Conservation (phyloP, 306 rosid species). For the Trifolium dubium region DNA sequence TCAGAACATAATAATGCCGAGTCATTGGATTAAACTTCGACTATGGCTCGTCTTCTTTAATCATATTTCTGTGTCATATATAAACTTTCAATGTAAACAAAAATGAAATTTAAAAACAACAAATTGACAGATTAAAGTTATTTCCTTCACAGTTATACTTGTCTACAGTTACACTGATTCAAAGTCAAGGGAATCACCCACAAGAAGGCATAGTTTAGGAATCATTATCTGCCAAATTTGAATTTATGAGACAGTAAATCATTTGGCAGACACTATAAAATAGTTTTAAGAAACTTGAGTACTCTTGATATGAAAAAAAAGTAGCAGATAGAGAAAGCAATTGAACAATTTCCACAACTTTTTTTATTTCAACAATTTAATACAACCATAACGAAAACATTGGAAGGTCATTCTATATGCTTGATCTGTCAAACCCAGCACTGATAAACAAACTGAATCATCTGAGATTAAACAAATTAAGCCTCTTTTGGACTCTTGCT, state of each 20-base stretch:
- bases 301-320: slow-evolving; percentile 31
- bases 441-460: slow-evolving; percentile 34
- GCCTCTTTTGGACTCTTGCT: slow-evolving; percentile 53
- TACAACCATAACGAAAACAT: slow-evolving; percentile 11
- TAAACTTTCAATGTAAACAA: background rate
- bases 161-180: slow-evolving; percentile 3
- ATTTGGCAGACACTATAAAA: slow-evolving; percentile 6
- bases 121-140: background rate
- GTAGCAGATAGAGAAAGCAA: slow-evolving; percentile 17
- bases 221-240: slow-evolving; percentile 9
- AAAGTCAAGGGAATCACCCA: slow-evolving; percentile 21
- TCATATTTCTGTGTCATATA: background rate
- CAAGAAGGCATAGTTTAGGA: slow-evolving; percentile 23
- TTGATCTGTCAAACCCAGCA: slow-evolving; percentile 32
- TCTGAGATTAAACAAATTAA: slow-evolving; percentile 28
- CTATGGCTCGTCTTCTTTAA: slow-evolving; percentile 9
- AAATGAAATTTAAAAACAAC: background rate
- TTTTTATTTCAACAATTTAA: no score
- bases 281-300: slow-evolving; percentile 39
- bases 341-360: slow-evolving; percentile 1
- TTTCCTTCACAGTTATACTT: slow-evolving; percentile 32
- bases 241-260: slow-evolving; percentile 24
- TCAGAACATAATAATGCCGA: slow-evolving; percentile 14
- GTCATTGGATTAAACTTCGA: background rate
- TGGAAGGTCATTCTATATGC: slow-evolving; percentile 28